Percentiles rank a stretch among this genome's conserved stretches.
phyloP scores from a whole-genome alignment of 1,284 basidiomycete species.

The Rhizoctonia solani region DNA sequence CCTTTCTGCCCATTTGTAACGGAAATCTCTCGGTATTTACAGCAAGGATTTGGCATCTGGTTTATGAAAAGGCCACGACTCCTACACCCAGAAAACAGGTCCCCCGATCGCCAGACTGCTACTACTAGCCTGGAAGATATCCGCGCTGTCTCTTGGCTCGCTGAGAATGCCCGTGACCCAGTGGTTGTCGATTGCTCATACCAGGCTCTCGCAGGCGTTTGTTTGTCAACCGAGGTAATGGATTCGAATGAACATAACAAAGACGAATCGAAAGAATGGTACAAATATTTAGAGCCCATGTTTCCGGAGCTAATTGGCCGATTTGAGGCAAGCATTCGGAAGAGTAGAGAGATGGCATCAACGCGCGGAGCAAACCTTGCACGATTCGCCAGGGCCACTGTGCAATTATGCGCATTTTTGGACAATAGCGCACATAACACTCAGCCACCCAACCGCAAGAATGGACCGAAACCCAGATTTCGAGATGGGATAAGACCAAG shows the following conservation, averaged over 20 bases:
- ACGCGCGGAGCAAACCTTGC: conserved; percentile 23
- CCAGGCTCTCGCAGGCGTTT: conserved; percentile 4
- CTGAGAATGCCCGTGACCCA: conserved; percentile 18
- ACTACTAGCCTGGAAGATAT: conserved; percentile 20
- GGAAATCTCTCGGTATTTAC: conserved; percentile 20
- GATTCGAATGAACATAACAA: not conserved
- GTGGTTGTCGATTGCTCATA: conserved; percentile 14
- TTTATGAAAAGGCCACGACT: not conserved
- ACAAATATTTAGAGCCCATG: not conserved
- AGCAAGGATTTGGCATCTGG: not conserved
- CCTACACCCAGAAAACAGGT: not conserved
- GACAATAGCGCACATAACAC: not conserved
- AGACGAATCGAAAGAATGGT: not conserved
- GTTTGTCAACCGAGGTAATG: not conserved
- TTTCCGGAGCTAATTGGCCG: conserved; percentile 14
- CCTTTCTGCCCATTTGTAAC: conserved; percentile 18
- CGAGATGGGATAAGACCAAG: not conserved
- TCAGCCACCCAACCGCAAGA: not conserved
- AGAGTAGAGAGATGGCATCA: conserved; percentile 6
- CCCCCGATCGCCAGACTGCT: not conserved
- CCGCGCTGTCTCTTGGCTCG: conserved; percentile 17
- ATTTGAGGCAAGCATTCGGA: not conserved
- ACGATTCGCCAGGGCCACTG: conserved; percentile 1
- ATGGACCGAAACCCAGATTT: not conserved
- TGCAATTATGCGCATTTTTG: not conserved